Percentiles rank a stretch among this genome's conserved stretches.
Conservation (phyloP, 2,329 filamentous ascomycete species). For the Alternaria viburni region DNA sequence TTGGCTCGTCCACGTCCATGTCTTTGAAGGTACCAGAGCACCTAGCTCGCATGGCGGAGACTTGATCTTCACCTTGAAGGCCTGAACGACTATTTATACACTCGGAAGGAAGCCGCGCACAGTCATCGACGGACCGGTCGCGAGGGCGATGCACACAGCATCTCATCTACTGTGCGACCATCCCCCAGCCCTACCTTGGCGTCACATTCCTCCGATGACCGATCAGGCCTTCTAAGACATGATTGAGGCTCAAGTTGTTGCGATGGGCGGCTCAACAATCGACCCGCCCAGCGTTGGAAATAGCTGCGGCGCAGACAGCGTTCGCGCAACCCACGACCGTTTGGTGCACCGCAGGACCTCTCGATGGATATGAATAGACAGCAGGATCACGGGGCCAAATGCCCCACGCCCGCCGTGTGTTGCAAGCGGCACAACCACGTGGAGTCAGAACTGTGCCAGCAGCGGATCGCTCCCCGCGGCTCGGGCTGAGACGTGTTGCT, state of each 20-base stretch:
- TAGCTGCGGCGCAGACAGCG: background rate
- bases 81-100: background rate
- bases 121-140: background rate
- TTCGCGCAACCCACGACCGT: background rate
- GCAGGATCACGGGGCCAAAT: background rate
- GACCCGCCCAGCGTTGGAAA: background rate
- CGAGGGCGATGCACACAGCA: background rate
- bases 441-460: constrained; percentile 1
- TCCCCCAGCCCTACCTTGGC: background rate
- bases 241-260: background rate
- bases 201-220: background rate
- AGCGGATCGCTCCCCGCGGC: background rate
- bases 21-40: background rate
- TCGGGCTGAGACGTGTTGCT: background rate
- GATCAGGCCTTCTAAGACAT: background rate
- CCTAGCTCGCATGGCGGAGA: background rate
- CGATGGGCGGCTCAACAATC: background rate
- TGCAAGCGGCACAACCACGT: constrained; percentile 1
- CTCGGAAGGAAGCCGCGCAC: background rate
- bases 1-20: background rate
- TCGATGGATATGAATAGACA: constrained; percentile 6
- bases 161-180: background rate
- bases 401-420: background rate
- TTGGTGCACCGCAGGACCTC: background rate
- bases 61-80: background rate